phyloP scores from a whole-genome alignment of 345 rosid species.

The Aquilaria sinensis region DNA sequence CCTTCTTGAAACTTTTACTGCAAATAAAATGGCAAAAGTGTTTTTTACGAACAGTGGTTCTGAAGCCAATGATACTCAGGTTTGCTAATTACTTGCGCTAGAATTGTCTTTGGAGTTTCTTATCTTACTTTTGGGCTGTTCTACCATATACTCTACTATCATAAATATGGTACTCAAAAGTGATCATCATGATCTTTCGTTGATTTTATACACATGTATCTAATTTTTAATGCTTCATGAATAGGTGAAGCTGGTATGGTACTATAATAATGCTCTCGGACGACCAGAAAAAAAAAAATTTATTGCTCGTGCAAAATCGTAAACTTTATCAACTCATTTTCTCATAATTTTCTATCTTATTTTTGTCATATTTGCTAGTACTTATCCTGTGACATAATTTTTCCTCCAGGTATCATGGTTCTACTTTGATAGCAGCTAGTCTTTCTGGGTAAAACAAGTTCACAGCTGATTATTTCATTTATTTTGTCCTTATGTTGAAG shows the following conservation, averaged over 20 bases:
- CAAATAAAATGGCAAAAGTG: slow-evolving; percentile 75
- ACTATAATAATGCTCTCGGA: slow-evolving; percentile 75
- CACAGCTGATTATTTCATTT: background rate
- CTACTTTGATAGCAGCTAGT: slow-evolving; percentile 87
- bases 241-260: slow-evolving; percentile 79
- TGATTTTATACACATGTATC: slow-evolving; percentile 5
- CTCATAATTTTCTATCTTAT: slow-evolving; percentile 5
- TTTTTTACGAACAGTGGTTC: slow-evolving; percentile 97
- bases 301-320: slow-evolving; percentile 67
- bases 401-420: slow-evolving; percentile 78
- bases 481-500: background rate
- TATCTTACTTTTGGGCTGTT: no score
- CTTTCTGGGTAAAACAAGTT: slow-evolving; percentile 69
- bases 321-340: slow-evolving; percentile 8
- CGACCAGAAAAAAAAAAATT: slow-evolving; percentile 72
- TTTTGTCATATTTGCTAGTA: background rate
- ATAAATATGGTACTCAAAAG: no score
- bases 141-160: no score
- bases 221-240: slow-evolving; percentile 4
- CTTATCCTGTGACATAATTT: background rate
- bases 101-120: no score
- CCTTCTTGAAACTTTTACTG: slow-evolving; percentile 76
- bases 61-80: slow-evolving; percentile 98
- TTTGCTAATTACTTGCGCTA: slow-evolving; percentile 10
- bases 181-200: background rate